Evolutionary conservation across 129 eudicot genomes (phyloP).

Genomic region (Escallonia rubra): DNA sequence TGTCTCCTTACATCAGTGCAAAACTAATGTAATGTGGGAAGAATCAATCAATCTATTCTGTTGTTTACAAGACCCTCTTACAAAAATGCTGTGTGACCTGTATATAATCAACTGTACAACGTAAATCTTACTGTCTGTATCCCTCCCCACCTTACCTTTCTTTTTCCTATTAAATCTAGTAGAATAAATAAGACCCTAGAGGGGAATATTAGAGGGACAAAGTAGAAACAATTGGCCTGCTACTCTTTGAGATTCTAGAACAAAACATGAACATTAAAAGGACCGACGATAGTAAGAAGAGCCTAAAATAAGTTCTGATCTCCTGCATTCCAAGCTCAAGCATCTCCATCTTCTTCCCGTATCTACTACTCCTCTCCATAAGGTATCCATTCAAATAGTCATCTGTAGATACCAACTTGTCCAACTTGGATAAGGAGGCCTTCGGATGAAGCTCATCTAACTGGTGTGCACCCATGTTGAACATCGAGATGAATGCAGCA

Average conservation of each 20-base stretch:
- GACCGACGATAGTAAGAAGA: conserved; percentile 87
- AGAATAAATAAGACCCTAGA: not conserved
- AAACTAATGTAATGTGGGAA: no score
- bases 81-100: no score
- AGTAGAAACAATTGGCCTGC: conserved; percentile 64
- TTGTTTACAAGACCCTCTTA: no score
- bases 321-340: conserved; percentile 93
- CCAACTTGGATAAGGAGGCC: conserved; percentile 37
- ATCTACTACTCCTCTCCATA: conserved; percentile 72
- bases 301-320: conserved; percentile 79
- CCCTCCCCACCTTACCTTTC: not conserved
- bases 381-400: conserved; percentile 84
- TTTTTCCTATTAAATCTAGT: not conserved
- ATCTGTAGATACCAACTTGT: conserved; percentile 71
- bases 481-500: conserved; percentile 65
- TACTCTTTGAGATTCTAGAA: conserved; percentile 86
- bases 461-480: conserved; percentile 72
- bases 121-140: not conserved
- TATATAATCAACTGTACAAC: no score
- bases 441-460: conserved; percentile 35
- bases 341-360: conserved; percentile 82
- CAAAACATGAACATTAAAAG: conserved; percentile 96
- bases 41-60: no score
- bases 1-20: no score
- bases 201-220: conserved; percentile 33